Base-by-base conservation (phyloP, 441 rosid species). In the Populus hybrid region DNA sequence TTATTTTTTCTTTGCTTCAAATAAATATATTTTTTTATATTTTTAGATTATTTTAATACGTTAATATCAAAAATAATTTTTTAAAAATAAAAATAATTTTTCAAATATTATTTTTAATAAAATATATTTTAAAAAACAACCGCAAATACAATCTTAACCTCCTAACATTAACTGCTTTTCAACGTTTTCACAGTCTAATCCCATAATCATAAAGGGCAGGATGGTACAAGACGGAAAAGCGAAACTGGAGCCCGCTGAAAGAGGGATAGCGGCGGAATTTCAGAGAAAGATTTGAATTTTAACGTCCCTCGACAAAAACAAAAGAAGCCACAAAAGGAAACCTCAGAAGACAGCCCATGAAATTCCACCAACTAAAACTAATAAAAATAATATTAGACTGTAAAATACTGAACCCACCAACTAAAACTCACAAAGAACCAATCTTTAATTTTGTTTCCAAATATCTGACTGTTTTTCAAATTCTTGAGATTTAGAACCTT, bases 181-280 rank as follows among this genome's bases (percentile, higher is more conserved):
- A 28, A 57, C 6, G 26, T 36, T 78, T 4, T 14, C 57, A 46
- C 70, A 6, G 8, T 35, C 21, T 46, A 46, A 46, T 46, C 57
- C 57, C 20, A 14, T 46, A 4, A 14, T 14, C 57, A 46, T 46
- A 0, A 57, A 69, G 84, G 89, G 83, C 69, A 83, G 18, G 74
- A 70, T 75, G 24, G 89, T 83, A 84, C 67, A 61, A 70, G 1
- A 3, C 1, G 2, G 1, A 1, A 18, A 26, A 67, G 6, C 42
- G 23, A 67, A 0, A 24, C 28, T 30, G 23, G 82, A 81, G n/a
- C 69, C 78, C 67, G 76, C 46, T 8, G 2, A 4, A 0, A 54
- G 24, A 12, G 80, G 90, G 90, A 46, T 68, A 87, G 95, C 87
- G 91, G 93, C 80, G 91, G 87, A n/a, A 91, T 87, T 87, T 67